Conservation (phyloP, 2,329 filamentous ascomycete genomes). For the Fusarium denticulatum region DNA sequence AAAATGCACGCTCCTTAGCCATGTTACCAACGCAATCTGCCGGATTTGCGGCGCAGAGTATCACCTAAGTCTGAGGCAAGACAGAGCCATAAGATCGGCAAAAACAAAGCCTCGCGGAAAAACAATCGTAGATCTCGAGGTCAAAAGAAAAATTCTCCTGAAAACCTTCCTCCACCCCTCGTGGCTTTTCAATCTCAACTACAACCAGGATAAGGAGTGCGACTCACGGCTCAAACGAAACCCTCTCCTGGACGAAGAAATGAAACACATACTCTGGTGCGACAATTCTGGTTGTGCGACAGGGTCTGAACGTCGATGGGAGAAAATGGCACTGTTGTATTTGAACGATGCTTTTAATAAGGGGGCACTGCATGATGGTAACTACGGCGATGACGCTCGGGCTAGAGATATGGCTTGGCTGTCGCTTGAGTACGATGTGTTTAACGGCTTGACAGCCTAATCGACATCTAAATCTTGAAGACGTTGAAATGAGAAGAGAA, state of each 20-base stretch:
- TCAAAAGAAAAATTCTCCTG: rapidly evolving
- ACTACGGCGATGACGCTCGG: rapidly evolving
- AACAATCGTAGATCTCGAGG: background rate
- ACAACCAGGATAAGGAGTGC: background rate
- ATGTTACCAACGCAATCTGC: background rate
- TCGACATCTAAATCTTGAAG: background rate
- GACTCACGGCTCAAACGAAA: background rate
- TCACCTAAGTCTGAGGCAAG: background rate
- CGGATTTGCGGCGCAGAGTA: background rate
- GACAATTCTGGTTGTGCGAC: background rate
- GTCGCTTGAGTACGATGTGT: background rate
- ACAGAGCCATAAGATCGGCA: background rate
- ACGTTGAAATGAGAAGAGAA: background rate
- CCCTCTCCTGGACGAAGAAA: background rate
- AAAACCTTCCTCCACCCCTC: background rate
- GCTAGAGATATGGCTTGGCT: background rate
- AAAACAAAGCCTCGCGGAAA: background rate
- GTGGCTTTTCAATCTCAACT: slow-evolving; percentile 5
- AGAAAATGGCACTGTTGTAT: slow-evolving; percentile 5
- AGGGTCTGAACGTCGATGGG: background rate
- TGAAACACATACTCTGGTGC: slow-evolving; percentile 1
- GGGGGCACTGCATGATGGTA: background rate
- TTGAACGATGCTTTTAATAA: background rate
- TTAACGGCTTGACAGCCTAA: background rate
- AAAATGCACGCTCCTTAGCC: background rate